Evolutionary conservation across 2,329 filamentous ascomycete species (phyloP), one percentile per base, ranked within the genome.

Genomic region (Alternaria sp.): DNA sequence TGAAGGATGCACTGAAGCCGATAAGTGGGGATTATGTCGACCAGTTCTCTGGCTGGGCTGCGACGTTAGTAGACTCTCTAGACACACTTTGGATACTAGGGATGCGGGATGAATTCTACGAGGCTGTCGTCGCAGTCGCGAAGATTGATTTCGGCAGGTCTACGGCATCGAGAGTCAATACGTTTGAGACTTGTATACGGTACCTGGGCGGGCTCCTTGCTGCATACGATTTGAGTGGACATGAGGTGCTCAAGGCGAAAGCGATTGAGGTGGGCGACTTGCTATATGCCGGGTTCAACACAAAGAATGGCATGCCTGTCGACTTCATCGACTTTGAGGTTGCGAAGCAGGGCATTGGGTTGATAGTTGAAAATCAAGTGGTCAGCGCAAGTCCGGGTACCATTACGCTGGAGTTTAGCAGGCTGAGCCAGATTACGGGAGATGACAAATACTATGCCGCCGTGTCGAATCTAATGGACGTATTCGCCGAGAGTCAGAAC

Each of bases 171-270:
- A 76, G 78, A 11, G 72, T 83, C 62, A 83, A 81, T 60, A 80
- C 83, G 9, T 83, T 83, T 56, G 81, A 83, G 63, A 83, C 81
- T 0, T 83, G 80, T 0, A 83, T 83, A 42, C 70, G 77, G 21
- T 77, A 77, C 37, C 70, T 78, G 13, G 76, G 77, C 17, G 77
- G 77, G 14, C 60, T 78, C 28, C 59, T 78, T 13, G 69, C 69
- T 31, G 77, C 77, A 28, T 78, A 77, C 50, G 77, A 78, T 45
- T 62, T 78, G 29, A 77, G 73, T 46, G 62, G 66, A 14, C 72
- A 75, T 44, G 66, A 73, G 29, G 70, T 73, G 1, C 58, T 78
- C 10, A 60, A 78, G 33, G 69, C 69, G 11, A 78, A 78, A 40
- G 75, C 77, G 0, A 65, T 75, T 17, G 75, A 78, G 40, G 56